Base-by-base conservation (phyloP, 2,329 filamentous ascomycete species). In the Arthrinium puccinioides region DNA sequence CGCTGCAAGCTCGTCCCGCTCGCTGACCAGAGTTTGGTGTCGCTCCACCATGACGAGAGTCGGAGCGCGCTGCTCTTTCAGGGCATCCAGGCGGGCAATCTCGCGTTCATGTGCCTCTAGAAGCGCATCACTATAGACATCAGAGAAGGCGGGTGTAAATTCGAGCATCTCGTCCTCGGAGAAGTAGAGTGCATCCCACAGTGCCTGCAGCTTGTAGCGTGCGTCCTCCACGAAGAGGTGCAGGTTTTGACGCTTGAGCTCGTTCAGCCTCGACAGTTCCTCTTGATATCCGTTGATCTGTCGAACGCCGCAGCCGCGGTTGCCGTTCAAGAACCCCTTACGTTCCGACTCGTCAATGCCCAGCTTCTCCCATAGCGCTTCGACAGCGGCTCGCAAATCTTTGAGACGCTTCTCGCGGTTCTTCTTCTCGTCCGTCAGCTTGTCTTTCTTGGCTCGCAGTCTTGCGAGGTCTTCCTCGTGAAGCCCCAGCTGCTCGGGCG, bases 91-190 rank as follows among this genome's bases (percentile, higher is more conserved):
- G 16, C 89, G 79, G 6, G 70, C 67, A 46, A 98, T 89, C 56
- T 98, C 94, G 15, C 83, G 81, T 66, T 98, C 92, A 53, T 98
- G 94, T 0, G 92, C 89, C 47, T 94, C 89, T 0, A 98, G 76
- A 9, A 98, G 74, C 5, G 92, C 92, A 58, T 98, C 92, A 51
- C 88, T 96, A 63, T 94, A 96, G 15, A 96, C 90, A 56, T 97
- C 92, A 9, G 88, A 94, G 58, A 97, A 97, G 28, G 89, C 92
- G 1, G 94, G 92, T 0, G 89, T 92, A 51, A 98, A 98, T 49
- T 96, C 89, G 39, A 97, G 77, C 89, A 97, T 97, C 64, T 98
- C 92, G 53, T 98, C 92, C 57, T 98, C 92, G 0, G 87, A 95
- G 55, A 94, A 89, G 66, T 92, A 97, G 2, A 98, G 67, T 1